These are phyloP conservation scores for Cordyceps cicadae DNA, from an alignment of 2,329 filamentous ascomycete genomes.

Conservation along the genomic window DNA sequence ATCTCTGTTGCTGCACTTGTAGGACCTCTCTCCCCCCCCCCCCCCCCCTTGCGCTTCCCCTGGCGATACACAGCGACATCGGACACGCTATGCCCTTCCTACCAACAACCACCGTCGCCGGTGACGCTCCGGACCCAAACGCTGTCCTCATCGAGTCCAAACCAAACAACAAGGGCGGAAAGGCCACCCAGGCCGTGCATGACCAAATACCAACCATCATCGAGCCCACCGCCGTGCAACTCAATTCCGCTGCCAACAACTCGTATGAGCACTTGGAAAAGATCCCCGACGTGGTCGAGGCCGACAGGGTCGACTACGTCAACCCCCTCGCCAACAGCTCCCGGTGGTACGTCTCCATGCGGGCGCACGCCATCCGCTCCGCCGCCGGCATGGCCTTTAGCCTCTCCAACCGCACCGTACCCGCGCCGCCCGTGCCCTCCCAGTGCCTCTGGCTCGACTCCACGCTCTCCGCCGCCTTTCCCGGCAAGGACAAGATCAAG, in stretches of 20 bases:
- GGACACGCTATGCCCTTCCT: slow-evolving; percentile 1
- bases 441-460: slow-evolving; percentile 35
- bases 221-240: background rate
- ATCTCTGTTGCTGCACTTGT: background rate
- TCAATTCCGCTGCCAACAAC: slow-evolving; percentile 2
- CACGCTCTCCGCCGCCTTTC: slow-evolving; percentile 27
- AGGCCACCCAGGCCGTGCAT: background rate
- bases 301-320: slow-evolving; percentile 30
- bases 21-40: background rate
- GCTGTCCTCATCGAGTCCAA: background rate
- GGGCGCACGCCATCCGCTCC: slow-evolving; percentile 35
- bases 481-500: slow-evolving; percentile 32
- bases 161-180: slow-evolving; percentile 4
- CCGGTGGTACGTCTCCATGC: slow-evolving; percentile 35
- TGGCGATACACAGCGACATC: background rate
- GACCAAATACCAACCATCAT: slow-evolving; percentile 8
- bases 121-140: background rate
- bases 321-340: slow-evolving; percentile 37
- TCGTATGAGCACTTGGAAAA: slow-evolving; percentile 18
- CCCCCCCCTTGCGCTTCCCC: background rate
- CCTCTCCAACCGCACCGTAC: slow-evolving; percentile 33
- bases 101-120: background rate
- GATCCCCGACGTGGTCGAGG: slow-evolving; percentile 23
- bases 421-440: slow-evolving; percentile 30
- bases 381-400: slow-evolving; percentile 36